Conservation (phyloP, 139 green algal genomes). For the Closterium sp. region DNA sequence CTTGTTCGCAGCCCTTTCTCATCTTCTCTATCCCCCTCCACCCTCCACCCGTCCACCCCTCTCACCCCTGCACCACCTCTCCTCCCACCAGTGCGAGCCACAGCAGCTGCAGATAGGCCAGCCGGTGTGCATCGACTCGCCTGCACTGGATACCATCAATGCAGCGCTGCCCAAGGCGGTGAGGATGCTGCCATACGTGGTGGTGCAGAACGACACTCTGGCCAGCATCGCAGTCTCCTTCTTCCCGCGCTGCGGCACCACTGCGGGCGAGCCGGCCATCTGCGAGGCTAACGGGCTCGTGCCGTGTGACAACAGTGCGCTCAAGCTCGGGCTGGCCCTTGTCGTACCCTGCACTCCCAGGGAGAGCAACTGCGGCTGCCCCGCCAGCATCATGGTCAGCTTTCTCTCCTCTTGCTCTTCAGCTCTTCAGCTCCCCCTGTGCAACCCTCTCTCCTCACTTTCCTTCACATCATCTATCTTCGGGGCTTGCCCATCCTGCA, state of each 20-base stretch:
- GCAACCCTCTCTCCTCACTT: not conserved
- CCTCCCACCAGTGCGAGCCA: constrained; percentile 13
- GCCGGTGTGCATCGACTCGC: constrained; percentile 17
- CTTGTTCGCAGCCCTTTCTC: not conserved
- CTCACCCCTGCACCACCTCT: not conserved
- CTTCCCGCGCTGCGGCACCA: not conserved
- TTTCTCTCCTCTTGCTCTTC: not conserved
- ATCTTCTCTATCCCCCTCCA: not conserved
- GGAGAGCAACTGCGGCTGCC: constrained; percentile 18
- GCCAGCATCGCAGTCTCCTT: not conserved
- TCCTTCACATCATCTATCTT: not conserved
- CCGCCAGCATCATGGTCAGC: not conserved
- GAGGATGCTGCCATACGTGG: constrained; percentile 8
- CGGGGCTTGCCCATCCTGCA: not conserved
- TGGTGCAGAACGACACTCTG: constrained; percentile 14
- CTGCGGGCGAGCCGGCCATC: not conserved
- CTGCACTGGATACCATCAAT: not conserved
- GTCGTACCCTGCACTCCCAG: not conserved
- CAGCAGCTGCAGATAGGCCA: constrained; percentile 26
- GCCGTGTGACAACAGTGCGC: not conserved
- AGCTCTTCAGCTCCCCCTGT: not conserved
- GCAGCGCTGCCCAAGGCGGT: not conserved
- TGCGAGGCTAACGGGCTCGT: not conserved
- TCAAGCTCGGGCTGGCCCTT: not conserved
- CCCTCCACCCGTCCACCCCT: not conserved